phyloP scores from a whole-genome alignment of 257 asterid genomes.

The Solanum phureja region DNA sequence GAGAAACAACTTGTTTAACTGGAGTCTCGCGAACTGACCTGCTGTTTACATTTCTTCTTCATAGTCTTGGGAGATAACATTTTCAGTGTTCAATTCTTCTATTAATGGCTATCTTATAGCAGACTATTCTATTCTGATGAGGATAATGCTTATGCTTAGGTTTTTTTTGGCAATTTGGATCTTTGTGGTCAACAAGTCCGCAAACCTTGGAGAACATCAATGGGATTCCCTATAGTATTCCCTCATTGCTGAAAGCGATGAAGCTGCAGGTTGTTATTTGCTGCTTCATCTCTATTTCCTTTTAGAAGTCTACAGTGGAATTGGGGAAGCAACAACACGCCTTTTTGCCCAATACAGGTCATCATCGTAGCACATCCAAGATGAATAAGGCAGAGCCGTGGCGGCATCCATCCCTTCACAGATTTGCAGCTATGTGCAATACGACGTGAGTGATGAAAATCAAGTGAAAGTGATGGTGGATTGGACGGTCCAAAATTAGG shows the following conservation, averaged over 20 bases:
- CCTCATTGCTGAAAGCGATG: slow-evolving; percentile 87
- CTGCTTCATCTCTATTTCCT: not conserved
- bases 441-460: slow-evolving; percentile 39
- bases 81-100: not conserved
- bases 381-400: slow-evolving; percentile 20
- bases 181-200: slow-evolving; percentile 90
- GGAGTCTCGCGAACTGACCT: not conserved
- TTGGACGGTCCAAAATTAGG: slow-evolving; percentile 19
- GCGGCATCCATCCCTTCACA: slow-evolving; percentile 26
- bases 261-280: slow-evolving; percentile 51
- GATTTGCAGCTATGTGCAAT: slow-evolving; percentile 23
- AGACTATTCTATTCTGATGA: slow-evolving; percentile 20
- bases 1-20: not conserved
- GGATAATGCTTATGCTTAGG: slow-evolving; percentile 39
- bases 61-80: not conserved
- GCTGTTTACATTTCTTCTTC: not conserved
- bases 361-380: slow-evolving; percentile 40
- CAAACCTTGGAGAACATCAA: slow-evolving; percentile 82
- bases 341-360: slow-evolving; percentile 35
- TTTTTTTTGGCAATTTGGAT: slow-evolving; percentile 73
- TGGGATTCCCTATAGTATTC: slow-evolving; percentile 89
- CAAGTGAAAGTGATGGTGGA: slow-evolving; percentile 29
- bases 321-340: slow-evolving; percentile 29
- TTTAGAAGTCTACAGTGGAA: slow-evolving; percentile 5
- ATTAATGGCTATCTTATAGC: not conserved